These are phyloP conservation scores for Trematosphaeria pertusa DNA, from an alignment of 2,329 filamentous ascomycete genomes.

Conservation along the genomic window DNA sequence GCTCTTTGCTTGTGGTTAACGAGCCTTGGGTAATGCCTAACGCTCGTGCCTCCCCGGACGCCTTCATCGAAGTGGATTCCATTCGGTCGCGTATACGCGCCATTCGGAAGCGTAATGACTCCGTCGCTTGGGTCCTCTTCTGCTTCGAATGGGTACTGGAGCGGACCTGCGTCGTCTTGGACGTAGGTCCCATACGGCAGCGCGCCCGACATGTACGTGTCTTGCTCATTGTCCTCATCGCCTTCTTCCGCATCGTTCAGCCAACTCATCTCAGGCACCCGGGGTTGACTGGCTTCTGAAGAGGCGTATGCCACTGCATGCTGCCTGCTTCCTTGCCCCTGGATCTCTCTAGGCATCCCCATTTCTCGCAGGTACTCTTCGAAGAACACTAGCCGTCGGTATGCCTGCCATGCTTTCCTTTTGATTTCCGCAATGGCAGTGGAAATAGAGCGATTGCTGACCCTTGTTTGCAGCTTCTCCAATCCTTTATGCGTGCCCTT, in stretches of 20 bases:
- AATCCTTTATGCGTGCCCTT: constrained; percentile 26
- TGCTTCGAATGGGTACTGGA: too few species aligned
- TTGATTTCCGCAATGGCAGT: constrained; percentile 15
- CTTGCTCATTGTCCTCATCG: too few species aligned
- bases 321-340: not conserved
- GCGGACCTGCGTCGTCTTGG: too few species aligned
- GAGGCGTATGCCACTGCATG: too few species aligned
- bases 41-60: not conserved
- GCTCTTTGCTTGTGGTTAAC: too few species aligned
- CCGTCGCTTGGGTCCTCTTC: too few species aligned
- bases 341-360: too few species aligned
- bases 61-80: too few species aligned
- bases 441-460: not conserved
- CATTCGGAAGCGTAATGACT: too few species aligned
- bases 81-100: too few species aligned
- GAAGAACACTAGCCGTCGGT: constrained; percentile 18
- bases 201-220: too few species aligned
- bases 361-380: constrained; percentile 6
- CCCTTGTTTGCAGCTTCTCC: constrained; percentile 25
- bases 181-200: too few species aligned
- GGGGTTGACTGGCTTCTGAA: not conserved
- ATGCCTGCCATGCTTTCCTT: constrained; percentile 29
- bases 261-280: not conserved
- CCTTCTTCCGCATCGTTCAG: not conserved
- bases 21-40: constrained; percentile 9